Percentiles rank a stretch among this genome's conserved stretches.
phyloP scores from a whole-genome alignment of 2,329 filamentous ascomycete genomes.

The Rutstroemia sp. region DNA sequence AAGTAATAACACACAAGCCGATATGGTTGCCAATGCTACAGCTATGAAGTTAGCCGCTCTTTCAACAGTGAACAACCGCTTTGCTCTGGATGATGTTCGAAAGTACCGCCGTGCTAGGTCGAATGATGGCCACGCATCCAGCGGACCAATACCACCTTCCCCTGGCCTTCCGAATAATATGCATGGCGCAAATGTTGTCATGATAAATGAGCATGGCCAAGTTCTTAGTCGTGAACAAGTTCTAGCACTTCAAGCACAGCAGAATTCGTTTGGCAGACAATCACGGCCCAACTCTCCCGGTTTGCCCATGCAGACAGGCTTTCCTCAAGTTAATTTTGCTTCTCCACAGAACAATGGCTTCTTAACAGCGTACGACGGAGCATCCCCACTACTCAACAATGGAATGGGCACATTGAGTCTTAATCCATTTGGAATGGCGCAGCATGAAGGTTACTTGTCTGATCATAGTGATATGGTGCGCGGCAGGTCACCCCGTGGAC shows the following conservation, averaged over 20 bases:
- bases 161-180: constrained; percentile 58
- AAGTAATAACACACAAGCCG: constrained; percentile 59
- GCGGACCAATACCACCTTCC: constrained; percentile 55
- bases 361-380: constrained; percentile 76
- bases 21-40: constrained; percentile 98
- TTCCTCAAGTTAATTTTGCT: constrained; percentile 64
- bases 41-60: constrained; percentile 97
- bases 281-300: constrained; percentile 89
- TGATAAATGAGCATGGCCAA: constrained; percentile 92
- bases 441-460: constrained; percentile 80
- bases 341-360: constrained; percentile 95
- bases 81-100: constrained; percentile 91
- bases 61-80: constrained; percentile 96
- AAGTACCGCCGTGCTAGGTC: constrained; percentile 91
- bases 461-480: constrained; percentile 89
- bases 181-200: constrained; percentile 71
- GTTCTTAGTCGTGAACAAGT: constrained; percentile 80
- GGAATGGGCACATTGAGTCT: constrained; percentile 66
- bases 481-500: constrained; percentile 84
- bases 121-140: constrained; percentile 63
- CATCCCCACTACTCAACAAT: constrained; percentile 61
- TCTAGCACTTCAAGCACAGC: constrained; percentile 63
- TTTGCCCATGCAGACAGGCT: constrained; percentile 66
- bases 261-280: constrained; percentile 54
- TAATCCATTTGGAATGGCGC: constrained; percentile 60